phyloP scores from a whole-genome alignment of 1,284 basidiomycete species.

The Trametes polyzona region DNA sequence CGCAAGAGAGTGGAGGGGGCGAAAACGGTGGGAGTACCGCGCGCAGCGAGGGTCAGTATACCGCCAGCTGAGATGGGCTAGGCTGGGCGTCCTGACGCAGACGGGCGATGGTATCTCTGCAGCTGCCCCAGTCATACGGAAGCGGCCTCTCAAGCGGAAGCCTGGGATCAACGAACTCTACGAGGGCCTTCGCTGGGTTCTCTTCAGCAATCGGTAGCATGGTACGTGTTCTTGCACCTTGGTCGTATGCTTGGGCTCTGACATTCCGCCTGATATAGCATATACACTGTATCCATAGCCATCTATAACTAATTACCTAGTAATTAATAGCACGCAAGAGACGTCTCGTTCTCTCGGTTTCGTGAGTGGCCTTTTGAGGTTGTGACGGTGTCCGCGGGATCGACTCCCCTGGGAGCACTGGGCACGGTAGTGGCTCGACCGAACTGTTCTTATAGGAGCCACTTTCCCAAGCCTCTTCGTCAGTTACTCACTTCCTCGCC shows the following conservation, averaged over 20 bases:
- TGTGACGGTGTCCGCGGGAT: not conserved
- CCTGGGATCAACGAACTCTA: constrained; percentile 25
- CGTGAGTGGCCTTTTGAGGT: too few relatives aligned
- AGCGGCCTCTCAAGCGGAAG: constrained; percentile 16
- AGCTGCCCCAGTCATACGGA: not conserved
- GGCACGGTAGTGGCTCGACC: too few relatives aligned
- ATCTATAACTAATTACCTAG: too few relatives aligned
- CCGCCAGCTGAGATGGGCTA: constrained; percentile 3
- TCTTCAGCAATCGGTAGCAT: constrained; percentile 35
- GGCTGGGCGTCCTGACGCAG: constrained; percentile 7
- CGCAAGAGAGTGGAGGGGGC: constrained; percentile 11
- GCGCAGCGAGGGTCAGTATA: constrained; percentile 41
- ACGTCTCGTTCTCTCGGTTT: too few relatives aligned
- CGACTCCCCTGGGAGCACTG: not conserved
- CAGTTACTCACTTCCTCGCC: not conserved
- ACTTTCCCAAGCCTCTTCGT: not conserved
- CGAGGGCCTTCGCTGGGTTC: constrained; percentile 36
- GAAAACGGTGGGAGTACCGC: not conserved
- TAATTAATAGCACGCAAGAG: too few relatives aligned
- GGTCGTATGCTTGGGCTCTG: too few relatives aligned
- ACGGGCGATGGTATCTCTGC: constrained; percentile 5
- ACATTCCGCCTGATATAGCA: too few relatives aligned
- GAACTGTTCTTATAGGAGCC: too few relatives aligned
- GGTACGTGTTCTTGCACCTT: constrained; percentile 9
- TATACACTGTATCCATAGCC: too few relatives aligned